Base-by-base conservation (phyloP, 2,329 filamentous ascomycete species). In the Chalaropsis thielavioides region DNA sequence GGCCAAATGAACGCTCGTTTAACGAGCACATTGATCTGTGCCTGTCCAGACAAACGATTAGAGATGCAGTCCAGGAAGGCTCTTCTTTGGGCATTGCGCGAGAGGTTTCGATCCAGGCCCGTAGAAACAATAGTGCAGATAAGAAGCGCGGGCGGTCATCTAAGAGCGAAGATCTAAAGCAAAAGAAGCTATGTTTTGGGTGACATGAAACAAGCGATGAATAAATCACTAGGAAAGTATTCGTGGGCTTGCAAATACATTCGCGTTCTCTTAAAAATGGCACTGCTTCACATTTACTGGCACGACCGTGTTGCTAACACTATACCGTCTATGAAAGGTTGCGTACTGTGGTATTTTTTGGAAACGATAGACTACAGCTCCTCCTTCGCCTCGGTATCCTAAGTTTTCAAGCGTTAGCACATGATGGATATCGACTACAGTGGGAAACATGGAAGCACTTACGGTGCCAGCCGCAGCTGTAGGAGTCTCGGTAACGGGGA, bases 1-100 rank as follows among this genome's bases (percentile, higher is more conserved):
- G 78, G 0, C 83, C 90, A 0, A 81, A 92, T 61, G 90, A 96
- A 72, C 80, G 80, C 58, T 77, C 76, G 0, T 95, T 97, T 75
- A 99, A 99, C 69, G 83, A 88, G 65, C 94, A 99, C 71, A 91
- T 99, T 62, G 94, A 99, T 73, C 82, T 88, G 8, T 99, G 94
- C 73, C 80, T 99, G 1, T 96, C 92, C 0, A 81, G 86, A 64
- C 84, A 89, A 71, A 89, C 90, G 0, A 97, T 99, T 70, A 87
- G 87, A 58, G 90, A 96, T 70, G 87, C 84, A 0, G 86, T 94
- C 0, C 85, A 89, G 66, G 80, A 80, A 38, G 62, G 35, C 40
- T 60, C 58, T 11, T 35, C 13, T 5, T 27, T 43, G 64, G 74
- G 79, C 67, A 72, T 71, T 61, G 62, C 72, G 35, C 41, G 24